Evolutionary conservation across 2,329 filamentous ascomycete species (phyloP).

Genomic region (Microsporum audouinii): DNA sequence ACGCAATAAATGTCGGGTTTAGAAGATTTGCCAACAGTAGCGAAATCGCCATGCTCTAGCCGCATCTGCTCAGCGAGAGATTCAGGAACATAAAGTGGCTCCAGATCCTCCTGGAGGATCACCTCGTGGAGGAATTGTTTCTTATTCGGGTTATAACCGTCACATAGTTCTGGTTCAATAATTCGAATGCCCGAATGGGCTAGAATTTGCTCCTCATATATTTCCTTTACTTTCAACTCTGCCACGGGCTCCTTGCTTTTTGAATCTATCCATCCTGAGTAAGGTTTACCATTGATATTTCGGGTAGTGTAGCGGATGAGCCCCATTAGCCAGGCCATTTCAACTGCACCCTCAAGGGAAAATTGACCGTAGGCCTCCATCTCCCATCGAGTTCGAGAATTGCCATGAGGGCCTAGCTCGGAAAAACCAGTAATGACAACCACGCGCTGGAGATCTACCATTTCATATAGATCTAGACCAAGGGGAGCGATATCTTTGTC

Average conservation of each 20-base stretch:
- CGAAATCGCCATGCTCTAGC: conserved; percentile 24
- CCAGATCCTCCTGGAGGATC: conserved; percentile 23
- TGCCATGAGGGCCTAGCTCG: conserved; percentile 64
- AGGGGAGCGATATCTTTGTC: conserved; percentile 16
- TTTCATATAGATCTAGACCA: conserved; percentile 21
- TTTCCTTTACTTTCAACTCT: neutral
- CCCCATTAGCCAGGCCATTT: conserved; percentile 99
- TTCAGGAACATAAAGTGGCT: conserved; percentile 24
- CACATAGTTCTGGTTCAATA: conserved; percentile 19
- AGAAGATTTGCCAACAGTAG: conserved; percentile 12
- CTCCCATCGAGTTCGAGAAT: conserved; percentile 94
- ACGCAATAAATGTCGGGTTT: neutral
- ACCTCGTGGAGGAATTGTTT: conserved; percentile 27
- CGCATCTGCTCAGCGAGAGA: conserved; percentile 24
- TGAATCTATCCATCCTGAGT: conserved; percentile 8
- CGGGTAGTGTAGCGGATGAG: conserved; percentile 98
- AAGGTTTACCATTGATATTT: conserved; percentile 65
- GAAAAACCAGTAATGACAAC: conserved; percentile 33
- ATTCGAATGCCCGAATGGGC: conserved; percentile 27
- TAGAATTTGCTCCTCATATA: conserved; percentile 18
- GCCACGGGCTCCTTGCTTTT: neutral
- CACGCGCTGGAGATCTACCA: conserved; percentile 29
- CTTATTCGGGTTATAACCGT: conserved; percentile 18
- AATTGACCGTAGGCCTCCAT: conserved; percentile 97
- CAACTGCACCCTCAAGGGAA: conserved; percentile 90